These are phyloP conservation scores for Neopestalotiopsis rosae DNA, from an alignment of 2,329 filamentous ascomycete genomes.

Conservation along the genomic window DNA sequence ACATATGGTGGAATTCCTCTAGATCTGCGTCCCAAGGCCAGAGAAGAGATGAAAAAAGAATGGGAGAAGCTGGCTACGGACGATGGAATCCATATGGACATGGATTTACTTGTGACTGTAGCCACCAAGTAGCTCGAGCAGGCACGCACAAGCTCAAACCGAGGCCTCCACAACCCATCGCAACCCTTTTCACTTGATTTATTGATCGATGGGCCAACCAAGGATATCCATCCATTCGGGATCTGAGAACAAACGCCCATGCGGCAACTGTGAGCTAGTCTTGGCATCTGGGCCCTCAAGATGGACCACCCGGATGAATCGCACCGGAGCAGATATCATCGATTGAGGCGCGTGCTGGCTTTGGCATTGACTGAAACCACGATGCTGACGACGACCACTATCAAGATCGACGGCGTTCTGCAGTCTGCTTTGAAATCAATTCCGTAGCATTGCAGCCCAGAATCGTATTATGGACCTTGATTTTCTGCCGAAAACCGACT, in stretches of 20 bases:
- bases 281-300: too few relatives aligned
- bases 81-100: constrained; percentile 35
- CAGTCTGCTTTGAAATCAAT: neutral
- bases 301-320: too few relatives aligned
- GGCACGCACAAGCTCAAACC: neutral
- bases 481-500: constrained; percentile 5
- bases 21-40: constrained; percentile 31
- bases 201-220: too few relatives aligned
- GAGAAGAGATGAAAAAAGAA: constrained; percentile 35
- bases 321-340: too few relatives aligned
- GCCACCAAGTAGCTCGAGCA: constrained; percentile 19
- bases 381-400: neutral
- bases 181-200: too few relatives aligned
- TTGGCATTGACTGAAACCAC: neutral
- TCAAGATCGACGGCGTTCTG: neutral
- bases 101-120: constrained; percentile 33
- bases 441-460: neutral
- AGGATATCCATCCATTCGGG: too few relatives aligned
- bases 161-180: too few relatives aligned
- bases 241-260: too few relatives aligned
- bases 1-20: constrained; percentile 36
- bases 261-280: too few relatives aligned
- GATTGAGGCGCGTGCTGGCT: too few relatives aligned
- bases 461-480: neutral
- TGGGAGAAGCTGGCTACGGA: constrained; percentile 34